phyloP scores from a whole-genome alignment of 2,329 filamentous ascomycete genomes.

The Claviceps purpurea region DNA sequence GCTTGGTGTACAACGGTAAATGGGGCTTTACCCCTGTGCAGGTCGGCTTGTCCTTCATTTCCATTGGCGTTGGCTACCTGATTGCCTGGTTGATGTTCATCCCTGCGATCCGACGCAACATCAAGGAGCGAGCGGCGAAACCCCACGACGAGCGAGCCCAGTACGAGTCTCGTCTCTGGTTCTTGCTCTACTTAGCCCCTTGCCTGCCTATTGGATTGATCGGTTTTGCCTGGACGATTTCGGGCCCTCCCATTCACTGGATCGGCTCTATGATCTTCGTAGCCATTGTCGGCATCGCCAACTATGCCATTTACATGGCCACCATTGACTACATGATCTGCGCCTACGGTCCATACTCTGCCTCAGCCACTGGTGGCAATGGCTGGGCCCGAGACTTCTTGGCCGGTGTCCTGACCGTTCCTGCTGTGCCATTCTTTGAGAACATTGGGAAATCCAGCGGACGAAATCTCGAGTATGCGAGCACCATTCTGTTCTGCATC shows the following conservation, averaged over 20 bases:
- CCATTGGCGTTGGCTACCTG: constrained; percentile 54
- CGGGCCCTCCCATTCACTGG: constrained; percentile 53
- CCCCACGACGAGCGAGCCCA: constrained; percentile 45
- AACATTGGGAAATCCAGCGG: constrained; percentile 37
- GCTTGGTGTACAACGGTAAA: constrained; percentile 48
- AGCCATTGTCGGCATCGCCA: constrained; percentile 56
- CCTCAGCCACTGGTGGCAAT: constrained; percentile 63
- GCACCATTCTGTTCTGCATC: constrained; percentile 50
- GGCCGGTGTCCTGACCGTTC: constrained; percentile 57
- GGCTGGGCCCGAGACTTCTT: constrained; percentile 62
- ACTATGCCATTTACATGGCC: constrained; percentile 63
- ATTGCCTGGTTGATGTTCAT: constrained; percentile 48
- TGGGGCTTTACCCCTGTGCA: constrained; percentile 48
- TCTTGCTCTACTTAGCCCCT: constrained; percentile 48
- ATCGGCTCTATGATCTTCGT: constrained; percentile 53
- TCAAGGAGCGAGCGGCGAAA: constrained; percentile 34
- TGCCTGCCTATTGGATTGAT: constrained; percentile 54
- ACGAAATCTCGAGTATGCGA: constrained; percentile 44
- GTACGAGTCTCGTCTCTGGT: constrained; percentile 55
- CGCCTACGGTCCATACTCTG: constrained; percentile 59
- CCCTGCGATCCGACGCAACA: constrained; percentile 40
- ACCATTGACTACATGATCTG: constrained; percentile 69
- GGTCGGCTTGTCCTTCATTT: constrained; percentile 48
- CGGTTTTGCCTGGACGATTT: constrained; percentile 55
- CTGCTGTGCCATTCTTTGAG: constrained; percentile 49